Conservation (phyloP, 139 green algal species). For the Klebsormidium nitens region DNA sequence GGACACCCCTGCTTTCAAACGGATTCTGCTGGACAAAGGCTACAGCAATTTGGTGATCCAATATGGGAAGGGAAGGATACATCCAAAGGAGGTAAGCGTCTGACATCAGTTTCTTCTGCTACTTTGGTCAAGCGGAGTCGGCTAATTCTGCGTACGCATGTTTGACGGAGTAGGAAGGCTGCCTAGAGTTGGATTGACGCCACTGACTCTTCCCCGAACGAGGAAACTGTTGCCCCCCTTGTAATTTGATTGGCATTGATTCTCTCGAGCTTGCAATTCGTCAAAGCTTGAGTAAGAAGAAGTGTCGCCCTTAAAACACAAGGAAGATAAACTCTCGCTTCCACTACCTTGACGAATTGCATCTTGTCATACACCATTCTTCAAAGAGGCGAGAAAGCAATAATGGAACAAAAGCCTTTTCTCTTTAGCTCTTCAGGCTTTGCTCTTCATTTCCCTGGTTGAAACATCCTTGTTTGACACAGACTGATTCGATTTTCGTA, state of each 20-base stretch:
- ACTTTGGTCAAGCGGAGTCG: neutral
- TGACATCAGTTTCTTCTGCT: neutral
- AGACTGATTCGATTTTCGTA: neutral
- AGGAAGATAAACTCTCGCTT: too few species aligned
- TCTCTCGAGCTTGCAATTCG: too few species aligned
- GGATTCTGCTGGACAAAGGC: constrained; percentile 14
- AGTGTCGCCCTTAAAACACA: too few species aligned
- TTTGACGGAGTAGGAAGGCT: neutral
- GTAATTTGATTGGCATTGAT: too few species aligned
- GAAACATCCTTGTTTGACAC: too few species aligned
- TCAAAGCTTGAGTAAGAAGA: too few species aligned
- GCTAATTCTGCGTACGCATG: neutral
- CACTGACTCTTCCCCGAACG: neutral
- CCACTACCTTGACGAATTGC: too few species aligned
- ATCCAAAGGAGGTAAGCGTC: neutral
- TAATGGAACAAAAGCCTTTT: neutral
- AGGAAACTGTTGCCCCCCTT: neutral
- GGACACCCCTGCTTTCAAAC: constrained; percentile 9
- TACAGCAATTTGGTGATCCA: constrained; percentile 33
- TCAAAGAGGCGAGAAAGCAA: neutral
- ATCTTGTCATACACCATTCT: too few species aligned
- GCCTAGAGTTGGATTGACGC: too few species aligned
- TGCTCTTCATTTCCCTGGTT: too few species aligned
- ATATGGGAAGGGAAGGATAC: constrained; percentile 19
- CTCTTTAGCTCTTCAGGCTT: too few species aligned